Conservation (phyloP, 2,329 filamentous ascomycete genomes). For the Penicillium sp. region DNA sequence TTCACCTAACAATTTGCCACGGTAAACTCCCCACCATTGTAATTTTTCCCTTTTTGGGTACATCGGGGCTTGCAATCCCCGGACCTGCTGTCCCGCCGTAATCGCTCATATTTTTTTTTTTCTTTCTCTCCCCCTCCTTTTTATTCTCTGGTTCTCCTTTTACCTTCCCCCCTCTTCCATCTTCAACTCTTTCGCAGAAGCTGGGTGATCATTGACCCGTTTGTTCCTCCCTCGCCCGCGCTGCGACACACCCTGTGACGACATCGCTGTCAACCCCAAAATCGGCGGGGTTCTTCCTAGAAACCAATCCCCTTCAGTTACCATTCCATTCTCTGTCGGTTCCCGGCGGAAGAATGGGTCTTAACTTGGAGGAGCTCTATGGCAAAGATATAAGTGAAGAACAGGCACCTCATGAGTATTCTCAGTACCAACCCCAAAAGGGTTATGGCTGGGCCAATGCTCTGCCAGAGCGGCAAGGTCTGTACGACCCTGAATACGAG, state of each 20-base stretch:
- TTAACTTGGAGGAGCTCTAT: slow-evolving; percentile 50
- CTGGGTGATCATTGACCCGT: slow-evolving; percentile 20
- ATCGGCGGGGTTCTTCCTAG: slow-evolving; percentile 21
- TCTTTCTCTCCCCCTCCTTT: slow-evolving; percentile 14
- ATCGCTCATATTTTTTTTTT: slow-evolving; percentile 14
- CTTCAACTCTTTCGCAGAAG: slow-evolving; percentile 18
- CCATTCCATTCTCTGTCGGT: slow-evolving; percentile 42
- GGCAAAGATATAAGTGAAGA: slow-evolving; percentile 49
- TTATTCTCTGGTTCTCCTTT: slow-evolving; percentile 6
- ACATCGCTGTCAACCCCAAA: slow-evolving; percentile 19
- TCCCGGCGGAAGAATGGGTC: slow-evolving; percentile 53
- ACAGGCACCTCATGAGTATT: slow-evolving; percentile 47
- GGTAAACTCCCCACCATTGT: slow-evolving; percentile 22
- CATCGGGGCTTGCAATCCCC: slow-evolving; percentile 23
- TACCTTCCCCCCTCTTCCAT: slow-evolving; percentile 8
- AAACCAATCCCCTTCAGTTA: slow-evolving; percentile 14
- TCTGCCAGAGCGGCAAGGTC: slow-evolving; percentile 95
- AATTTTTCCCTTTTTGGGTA: slow-evolving; percentile 25
- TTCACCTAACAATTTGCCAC: slow-evolving; percentile 19
- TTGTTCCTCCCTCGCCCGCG: slow-evolving; percentile 15
- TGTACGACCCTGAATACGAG: slow-evolving; percentile 93
- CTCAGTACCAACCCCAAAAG: slow-evolving; percentile 55
- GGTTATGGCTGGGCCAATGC: slow-evolving; percentile 93
- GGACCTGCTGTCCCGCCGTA: slow-evolving; percentile 25
- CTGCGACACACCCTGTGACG: slow-evolving; percentile 31